phyloP scores from a whole-genome alignment of 305 asterid genomes.

The Salvia sclarea region DNA sequence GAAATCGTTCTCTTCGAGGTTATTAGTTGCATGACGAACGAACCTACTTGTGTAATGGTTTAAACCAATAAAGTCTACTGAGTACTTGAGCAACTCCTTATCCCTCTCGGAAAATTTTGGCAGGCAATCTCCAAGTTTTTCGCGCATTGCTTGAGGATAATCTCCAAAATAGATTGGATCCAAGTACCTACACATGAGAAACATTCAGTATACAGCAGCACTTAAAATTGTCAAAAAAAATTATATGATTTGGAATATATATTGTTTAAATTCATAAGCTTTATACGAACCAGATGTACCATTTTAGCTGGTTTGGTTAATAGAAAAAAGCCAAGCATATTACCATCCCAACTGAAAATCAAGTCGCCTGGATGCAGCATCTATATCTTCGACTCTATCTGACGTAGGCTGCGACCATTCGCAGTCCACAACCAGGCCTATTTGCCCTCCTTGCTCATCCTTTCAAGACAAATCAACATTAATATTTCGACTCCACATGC shows the following conservation, averaged over 20 bases:
- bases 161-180: constrained; percentile 60
- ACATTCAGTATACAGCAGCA: constrained; percentile 7
- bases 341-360: constrained; percentile 59
- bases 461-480: constrained; percentile 25
- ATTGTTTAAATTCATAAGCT: no score
- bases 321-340: constrained; percentile 6
- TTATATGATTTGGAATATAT: no score
- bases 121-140: constrained; percentile 52
- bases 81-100: constrained; percentile 45
- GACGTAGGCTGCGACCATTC: constrained; percentile 51
- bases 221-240: background rate
- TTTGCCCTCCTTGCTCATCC: constrained; percentile 55
- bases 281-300: no score
- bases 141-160: constrained; percentile 57
- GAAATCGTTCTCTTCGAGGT: constrained; percentile 44
- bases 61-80: constrained; percentile 58
- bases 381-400: constrained; percentile 40
- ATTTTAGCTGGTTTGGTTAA: background rate
- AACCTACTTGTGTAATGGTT: constrained; percentile 61
- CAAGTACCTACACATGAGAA: constrained; percentile 47
- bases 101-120: constrained; percentile 55
- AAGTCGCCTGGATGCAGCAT: constrained; percentile 46
- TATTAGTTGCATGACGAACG: constrained; percentile 42
- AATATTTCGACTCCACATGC: background rate
- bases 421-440: constrained; percentile 55